Conservation (phyloP, 441 rosid genomes). For the Bruguiera hainesii region DNA sequence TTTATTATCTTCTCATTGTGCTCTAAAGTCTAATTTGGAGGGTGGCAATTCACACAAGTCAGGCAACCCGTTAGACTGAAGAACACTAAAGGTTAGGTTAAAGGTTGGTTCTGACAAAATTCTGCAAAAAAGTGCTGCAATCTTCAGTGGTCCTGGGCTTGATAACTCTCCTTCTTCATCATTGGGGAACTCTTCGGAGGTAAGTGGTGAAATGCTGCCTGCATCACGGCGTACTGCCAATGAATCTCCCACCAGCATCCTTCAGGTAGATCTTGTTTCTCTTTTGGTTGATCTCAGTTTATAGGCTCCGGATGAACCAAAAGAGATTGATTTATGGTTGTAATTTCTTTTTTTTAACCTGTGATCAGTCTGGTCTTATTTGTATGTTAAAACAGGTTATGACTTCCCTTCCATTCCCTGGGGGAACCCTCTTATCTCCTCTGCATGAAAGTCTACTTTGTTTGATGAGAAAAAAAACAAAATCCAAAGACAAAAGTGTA, state of each 20-base stretch:
- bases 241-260: constrained; percentile 44
- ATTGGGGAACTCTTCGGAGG: constrained; percentile 34
- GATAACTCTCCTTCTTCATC: constrained; percentile 62
- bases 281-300: constrained; percentile 9
- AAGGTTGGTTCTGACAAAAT: constrained; percentile 53
- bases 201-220: constrained; percentile 21
- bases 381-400: constrained; percentile 50
- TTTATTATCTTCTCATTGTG: constrained; percentile 28
- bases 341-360: background rate
- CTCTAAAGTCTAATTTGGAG: constrained; percentile 18
- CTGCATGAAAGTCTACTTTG: constrained; percentile 47
- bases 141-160: constrained; percentile 82
- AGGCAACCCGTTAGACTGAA: constrained; percentile 20
- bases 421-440: constrained; percentile 44
- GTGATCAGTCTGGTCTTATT: constrained; percentile 20
- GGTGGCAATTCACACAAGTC: constrained; percentile 26
- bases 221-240: constrained; percentile 11
- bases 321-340: background rate
- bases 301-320: constrained; percentile 12
- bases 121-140: constrained; percentile 43
- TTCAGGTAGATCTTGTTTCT: constrained; percentile 27
- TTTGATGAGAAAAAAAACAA: constrained; percentile 29
- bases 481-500: constrained; percentile 16
- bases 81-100: constrained; percentile 56
- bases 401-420: constrained; percentile 50